Base-by-base conservation (phyloP, 257 asterid species). In the Petunia secreta region DNA sequence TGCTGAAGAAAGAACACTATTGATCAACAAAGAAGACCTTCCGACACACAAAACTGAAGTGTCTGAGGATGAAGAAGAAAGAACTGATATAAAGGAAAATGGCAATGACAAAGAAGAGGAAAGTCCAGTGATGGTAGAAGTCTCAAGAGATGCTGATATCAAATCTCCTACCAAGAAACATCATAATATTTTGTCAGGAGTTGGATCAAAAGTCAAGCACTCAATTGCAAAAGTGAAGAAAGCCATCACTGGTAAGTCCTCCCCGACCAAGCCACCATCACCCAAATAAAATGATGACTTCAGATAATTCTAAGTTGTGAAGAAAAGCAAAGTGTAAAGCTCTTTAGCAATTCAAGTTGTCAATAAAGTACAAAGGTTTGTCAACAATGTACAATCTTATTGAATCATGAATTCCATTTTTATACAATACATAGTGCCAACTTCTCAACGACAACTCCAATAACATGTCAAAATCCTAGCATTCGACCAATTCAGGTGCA, bases 151-250 rank as follows among this genome's bases (percentile, higher is more conserved):
- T 43, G 85, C 83, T 39, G 92, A 88, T n/a, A 84, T 75, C 34
- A 91, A 89, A 86, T 87, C 83, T 82, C 60, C 92, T 79, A 91
- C 79, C 15, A 94, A 91, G 84, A 94, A 94, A 87, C 87, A 95
- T 63, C 96, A 93, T 79, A 89, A 84, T 87, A 83, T 94, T 77
- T 88, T 94, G 46, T 91, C 97, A 44, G 97, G 98, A 2, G 97
- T 94, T 16, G 96, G 97, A 77, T 92, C 98, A 8, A 94, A 92
- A 75, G 93, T 94, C 83, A 94, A 94, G 91, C 94, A 91, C 84
- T 94, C 98, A 8, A 90, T 94, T 77, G 92, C 97, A 83, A 94
- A 92, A 85, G 98, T 94, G 64, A 94, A 90, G 89, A 94, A 91
- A 87, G 98, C 87, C 75, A 94, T 93, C 76, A 93, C 91, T 2